phyloP scores from a whole-genome alignment of 2,329 filamentous ascomycete species.

The Falciphora oryzae region DNA sequence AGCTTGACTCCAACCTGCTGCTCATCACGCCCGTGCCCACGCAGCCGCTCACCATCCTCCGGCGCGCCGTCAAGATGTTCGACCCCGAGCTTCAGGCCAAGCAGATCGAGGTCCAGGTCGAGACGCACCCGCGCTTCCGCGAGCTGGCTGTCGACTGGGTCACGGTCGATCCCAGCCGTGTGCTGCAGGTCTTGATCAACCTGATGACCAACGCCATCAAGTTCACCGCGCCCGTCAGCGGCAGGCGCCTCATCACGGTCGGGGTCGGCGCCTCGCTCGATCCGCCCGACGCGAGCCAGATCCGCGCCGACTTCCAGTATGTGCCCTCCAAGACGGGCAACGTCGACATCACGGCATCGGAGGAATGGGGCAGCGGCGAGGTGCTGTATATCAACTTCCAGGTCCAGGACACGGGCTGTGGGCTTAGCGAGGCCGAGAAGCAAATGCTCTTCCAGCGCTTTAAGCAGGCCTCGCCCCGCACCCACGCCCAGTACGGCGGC shows the following conservation, averaged over 20 bases:
- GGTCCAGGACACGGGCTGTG: conserved; percentile 61
- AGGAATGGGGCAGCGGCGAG: conserved; percentile 29
- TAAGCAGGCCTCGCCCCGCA: conserved; percentile 50
- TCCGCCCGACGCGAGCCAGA: conserved; percentile 23
- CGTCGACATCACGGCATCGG: conserved; percentile 14
- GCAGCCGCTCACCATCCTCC: conserved; percentile 45
- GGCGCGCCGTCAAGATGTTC: conserved; percentile 52
- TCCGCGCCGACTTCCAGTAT: conserved; percentile 24
- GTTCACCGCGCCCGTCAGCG: conserved; percentile 36
- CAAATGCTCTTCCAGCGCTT: conserved; percentile 62
- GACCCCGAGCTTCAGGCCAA: conserved; percentile 51
- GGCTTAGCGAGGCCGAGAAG: conserved; percentile 55
- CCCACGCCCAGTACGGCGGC: conserved; percentile 56
- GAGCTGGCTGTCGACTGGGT: conserved; percentile 48
- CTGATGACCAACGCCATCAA: conserved; percentile 58
- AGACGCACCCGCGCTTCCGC: conserved; percentile 41
- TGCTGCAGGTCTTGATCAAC: conserved; percentile 56
- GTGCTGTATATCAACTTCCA: conserved; percentile 38
- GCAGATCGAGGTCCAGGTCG: conserved; percentile 45
- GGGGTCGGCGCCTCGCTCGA: conserved; percentile 40
- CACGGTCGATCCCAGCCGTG: conserved; percentile 49
- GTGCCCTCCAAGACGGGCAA: conserved; percentile 23
- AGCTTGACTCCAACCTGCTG: conserved; percentile 49
- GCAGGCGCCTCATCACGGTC: conserved; percentile 37
- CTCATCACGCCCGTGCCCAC: conserved; percentile 49